Base-by-base conservation (phyloP, 192 early-diverging fungal species). In the Jimgerdemannia flammicorona region DNA sequence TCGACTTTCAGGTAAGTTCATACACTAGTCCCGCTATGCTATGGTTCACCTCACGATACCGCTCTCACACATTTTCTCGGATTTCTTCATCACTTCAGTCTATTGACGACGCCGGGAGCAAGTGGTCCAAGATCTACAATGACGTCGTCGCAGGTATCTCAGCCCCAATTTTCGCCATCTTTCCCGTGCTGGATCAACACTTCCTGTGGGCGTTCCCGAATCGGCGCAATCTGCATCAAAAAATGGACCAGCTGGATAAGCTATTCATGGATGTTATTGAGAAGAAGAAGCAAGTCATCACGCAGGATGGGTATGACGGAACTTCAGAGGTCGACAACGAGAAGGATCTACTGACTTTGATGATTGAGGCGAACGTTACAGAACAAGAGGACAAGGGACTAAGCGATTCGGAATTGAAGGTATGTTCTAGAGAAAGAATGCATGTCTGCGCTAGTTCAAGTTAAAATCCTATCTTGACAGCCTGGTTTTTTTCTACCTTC, bases 351-450 rank as follows among this genome's bases (percentile, higher is more conserved):
- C 80, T 86, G 39, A 82, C 88, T 18, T 77, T 89, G 77, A 84
- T 89, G 88, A 72, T 89, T 41, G 84, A 89, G 75, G 83, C 88
- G 2, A 77, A 84, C 73, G 81, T 81, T 44, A 72, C 81, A 49
- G 79, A 81, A 43, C 82, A 79, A 75, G 73, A 67, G n/a, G 14
- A 66, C n/a, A 29, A 29, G 29, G 49, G 49, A 6, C 67, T 74
- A 41, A 68, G 66, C 42, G 67, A 74, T 44, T 29, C n/a, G 41
- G 73, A 74, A 44, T 44, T 74, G 69, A 44, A 43, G 66, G 73
- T 76, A 84, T 81, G 67, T 68, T 68, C 19, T 68, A 68, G 80
- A 85, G 63, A 74, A 77, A 40, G 80, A 81, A 66, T 82, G 83
- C 72, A 77, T 75, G 49, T 59, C 49, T 59, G 14, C 14, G 0